phyloP scores from a whole-genome alignment of 164 flowering plant genomes.

The Stephania cephalantha region DNA sequence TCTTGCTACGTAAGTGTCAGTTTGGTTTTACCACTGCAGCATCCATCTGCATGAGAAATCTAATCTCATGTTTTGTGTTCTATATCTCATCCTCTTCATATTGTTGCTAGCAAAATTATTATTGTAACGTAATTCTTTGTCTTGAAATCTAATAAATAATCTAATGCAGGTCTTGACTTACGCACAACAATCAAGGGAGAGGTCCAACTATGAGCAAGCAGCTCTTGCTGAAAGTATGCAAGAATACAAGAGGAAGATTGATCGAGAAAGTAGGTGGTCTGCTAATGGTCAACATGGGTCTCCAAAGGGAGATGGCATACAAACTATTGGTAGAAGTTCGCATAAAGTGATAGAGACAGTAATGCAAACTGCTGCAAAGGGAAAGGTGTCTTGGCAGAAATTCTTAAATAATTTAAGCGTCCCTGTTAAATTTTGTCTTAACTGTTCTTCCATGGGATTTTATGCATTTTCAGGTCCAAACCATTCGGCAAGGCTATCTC shows the following conservation, averaged over 20 bases:
- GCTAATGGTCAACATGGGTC: conserved; percentile 60
- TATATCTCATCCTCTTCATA: background rate
- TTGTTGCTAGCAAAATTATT: too few relatives aligned
- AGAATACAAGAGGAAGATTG: conserved; percentile 82
- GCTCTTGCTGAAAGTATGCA: conserved; percentile 89
- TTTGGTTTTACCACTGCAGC: background rate
- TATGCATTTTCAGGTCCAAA: conserved; percentile 65
- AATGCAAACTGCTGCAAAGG: conserved; percentile 77
- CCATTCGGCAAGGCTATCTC: conserved; percentile 91
- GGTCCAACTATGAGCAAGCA: conserved; percentile 88
- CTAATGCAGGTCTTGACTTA: conserved; percentile 74
- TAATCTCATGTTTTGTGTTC: background rate
- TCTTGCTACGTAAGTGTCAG: background rate
- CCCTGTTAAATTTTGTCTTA: background rate
- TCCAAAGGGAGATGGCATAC: conserved; percentile 44
- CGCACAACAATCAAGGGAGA: conserved; percentile 89
- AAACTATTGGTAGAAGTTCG: conserved; percentile 41
- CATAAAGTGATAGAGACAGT: conserved; percentile 54
- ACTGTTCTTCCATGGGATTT: conserved; percentile 14
- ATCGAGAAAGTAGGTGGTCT: conserved; percentile 65
- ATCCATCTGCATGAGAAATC: background rate
- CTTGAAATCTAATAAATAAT: background rate
- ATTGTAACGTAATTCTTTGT: too few relatives aligned
- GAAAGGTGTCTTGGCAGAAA: conserved; percentile 51
- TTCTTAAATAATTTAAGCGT: background rate